Evolutionary conservation across 2,329 filamentous ascomycete species (phyloP), one percentile per base, ranked within the genome.

Genomic region (Penicillium thymicola): DNA sequence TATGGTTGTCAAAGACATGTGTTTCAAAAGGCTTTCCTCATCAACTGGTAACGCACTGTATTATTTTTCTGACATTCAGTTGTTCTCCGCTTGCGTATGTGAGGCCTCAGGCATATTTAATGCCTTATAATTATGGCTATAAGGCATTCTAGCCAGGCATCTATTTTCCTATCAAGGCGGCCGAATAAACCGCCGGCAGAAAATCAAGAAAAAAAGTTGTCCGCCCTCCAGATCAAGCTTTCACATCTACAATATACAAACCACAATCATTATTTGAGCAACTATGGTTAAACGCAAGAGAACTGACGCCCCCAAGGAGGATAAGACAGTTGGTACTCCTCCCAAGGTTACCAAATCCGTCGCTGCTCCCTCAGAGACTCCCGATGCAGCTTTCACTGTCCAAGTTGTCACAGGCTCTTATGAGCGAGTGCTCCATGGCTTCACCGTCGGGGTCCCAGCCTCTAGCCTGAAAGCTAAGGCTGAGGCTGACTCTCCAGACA

Each of bases 391-490:
- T 56, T 42, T 85, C 64, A 87, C 88, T n/a, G 81, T 97, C 57
- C 94, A 97, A 74, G 88, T 99, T 63, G 82, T 97, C 58, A 88
- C 91, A 7, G 94, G 94, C 46, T 97, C 92, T 51, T 99, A 99
- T 76, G 94, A 99, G 71, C 85, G 92, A 62, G 86, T 95, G 48
- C 83, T 99, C 21, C 94, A 99, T 73, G 94, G 94, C 58, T 82
- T 97, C 67, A 90, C 89, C 8, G 92, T 89, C n/a, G 85, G 85
- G 2, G 79, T 96, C 51, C 79, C 82, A 25, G 59, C 68, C 16
- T 57, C 60, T 11, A 55, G 59, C 13, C 59, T 70, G 68, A 62
- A 70, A 61, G 47, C 59, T 54, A 40, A 66, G 48, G 62, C 70
- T 51, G 55, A 67, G 51, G 49, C 59, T 42, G 60, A 65, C 5